Evolutionary conservation across 495 filamentous ascomycete species (phyloP).

Genomic region (Aspergillus bridgeri): DNA sequence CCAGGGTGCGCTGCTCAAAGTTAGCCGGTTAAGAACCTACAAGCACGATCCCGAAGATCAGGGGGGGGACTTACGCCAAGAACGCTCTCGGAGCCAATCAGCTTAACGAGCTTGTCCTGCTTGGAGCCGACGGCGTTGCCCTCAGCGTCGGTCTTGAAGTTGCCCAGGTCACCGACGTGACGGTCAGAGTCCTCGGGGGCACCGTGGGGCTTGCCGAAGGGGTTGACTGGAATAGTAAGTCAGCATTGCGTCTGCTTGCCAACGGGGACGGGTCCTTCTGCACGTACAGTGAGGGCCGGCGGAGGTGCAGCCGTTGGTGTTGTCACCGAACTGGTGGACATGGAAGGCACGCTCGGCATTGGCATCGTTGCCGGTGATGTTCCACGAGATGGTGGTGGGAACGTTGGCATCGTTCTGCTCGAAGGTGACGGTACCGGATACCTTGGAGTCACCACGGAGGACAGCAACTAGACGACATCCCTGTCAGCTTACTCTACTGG

Average conservation of each 20-base stretch:
- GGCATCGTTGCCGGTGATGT: slow-evolving; percentile 88
- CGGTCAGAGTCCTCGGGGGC: slow-evolving; percentile 75
- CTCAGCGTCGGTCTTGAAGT: slow-evolving; percentile 90
- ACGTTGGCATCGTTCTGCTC: slow-evolving; percentile 79
- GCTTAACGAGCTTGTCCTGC: slow-evolving; percentile 78
- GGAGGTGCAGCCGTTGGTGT: slow-evolving; percentile 98
- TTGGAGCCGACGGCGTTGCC: slow-evolving; percentile 78
- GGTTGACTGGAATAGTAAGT: slow-evolving; percentile 69
- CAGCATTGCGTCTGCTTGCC: neutral
- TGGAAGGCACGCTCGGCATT: slow-evolving; percentile 97
- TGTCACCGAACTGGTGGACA: slow-evolving; percentile 98
- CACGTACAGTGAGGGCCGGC: slow-evolving; percentile 91
- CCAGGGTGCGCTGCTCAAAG: slow-evolving; percentile 73
- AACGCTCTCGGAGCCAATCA: slow-evolving; percentile 93
- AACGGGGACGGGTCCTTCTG: neutral
- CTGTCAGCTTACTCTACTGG: neutral
- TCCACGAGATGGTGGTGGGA: slow-evolving; percentile 83
- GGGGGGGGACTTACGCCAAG: slow-evolving; percentile 68
- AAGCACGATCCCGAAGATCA: neutral
- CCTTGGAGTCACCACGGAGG: slow-evolving; percentile 92
- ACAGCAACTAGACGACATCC: slow-evolving; percentile 66
- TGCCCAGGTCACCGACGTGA: slow-evolving; percentile 96
- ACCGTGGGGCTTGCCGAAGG: slow-evolving; percentile 85
- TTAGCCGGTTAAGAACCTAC: slow-evolving; percentile 5
- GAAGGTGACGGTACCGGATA: slow-evolving; percentile 89